Evolutionary conservation across 2,329 filamentous ascomycete species (phyloP).

Genomic region (Proliferodiscus dingleyae): DNA sequence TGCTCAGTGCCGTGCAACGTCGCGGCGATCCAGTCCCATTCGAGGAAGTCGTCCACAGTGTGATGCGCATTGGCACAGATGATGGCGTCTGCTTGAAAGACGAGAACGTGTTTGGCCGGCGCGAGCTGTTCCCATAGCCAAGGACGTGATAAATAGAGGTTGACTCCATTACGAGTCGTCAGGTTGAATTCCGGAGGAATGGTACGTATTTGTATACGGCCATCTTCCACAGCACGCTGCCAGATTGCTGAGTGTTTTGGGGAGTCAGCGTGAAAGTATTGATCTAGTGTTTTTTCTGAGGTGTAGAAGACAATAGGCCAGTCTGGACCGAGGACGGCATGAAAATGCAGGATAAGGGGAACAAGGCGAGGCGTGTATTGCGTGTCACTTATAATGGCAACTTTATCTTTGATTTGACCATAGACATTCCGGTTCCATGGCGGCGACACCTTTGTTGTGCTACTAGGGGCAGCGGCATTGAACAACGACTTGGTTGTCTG

Average conservation of each 20-base stretch:
- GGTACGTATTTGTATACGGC: constrained; percentile 31
- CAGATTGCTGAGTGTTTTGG: constrained; percentile 28
- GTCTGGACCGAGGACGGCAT: constrained; percentile 34
- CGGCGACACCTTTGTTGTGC: too few species aligned
- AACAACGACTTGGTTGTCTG: too few species aligned
- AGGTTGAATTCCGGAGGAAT: constrained; percentile 32
- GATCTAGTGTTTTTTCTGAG: too few species aligned
- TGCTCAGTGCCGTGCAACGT: constrained; percentile 15
- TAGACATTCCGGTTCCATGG: too few species aligned
- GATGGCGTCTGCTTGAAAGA: constrained; percentile 29
- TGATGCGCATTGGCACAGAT: constrained; percentile 24
- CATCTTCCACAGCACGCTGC: constrained; percentile 29
- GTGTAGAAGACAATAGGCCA: constrained; percentile 41
- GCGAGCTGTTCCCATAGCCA: constrained; percentile 30
- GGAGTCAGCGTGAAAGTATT: too few species aligned
- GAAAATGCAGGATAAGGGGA: constrained; percentile 34
- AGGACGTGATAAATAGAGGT: constrained; percentile 17
- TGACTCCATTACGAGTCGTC: constrained; percentile 30
- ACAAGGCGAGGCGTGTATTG: too few species aligned
- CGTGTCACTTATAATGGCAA: too few species aligned
- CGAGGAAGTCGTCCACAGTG: constrained; percentile 26
- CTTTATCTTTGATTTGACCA: too few species aligned
- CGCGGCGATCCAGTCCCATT: constrained; percentile 31
- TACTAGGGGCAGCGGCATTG: too few species aligned
- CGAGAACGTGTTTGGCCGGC: constrained; percentile 24